phyloP scores from a whole-genome alignment of 2,329 filamentous ascomycete genomes.

The Arthrobotrys sphaeroides region DNA sequence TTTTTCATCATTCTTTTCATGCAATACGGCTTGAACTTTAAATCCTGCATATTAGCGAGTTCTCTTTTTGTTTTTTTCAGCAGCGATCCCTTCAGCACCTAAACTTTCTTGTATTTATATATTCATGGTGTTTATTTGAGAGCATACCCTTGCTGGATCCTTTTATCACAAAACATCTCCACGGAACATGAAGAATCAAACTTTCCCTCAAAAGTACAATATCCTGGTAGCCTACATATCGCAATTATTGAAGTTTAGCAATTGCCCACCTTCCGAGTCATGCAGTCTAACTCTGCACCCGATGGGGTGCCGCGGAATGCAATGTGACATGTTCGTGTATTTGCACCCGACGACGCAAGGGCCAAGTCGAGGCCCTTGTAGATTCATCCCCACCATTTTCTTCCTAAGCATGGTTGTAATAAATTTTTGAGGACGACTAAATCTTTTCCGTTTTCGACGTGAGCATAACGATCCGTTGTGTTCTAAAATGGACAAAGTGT shows the following conservation, averaged over 20 bases:
- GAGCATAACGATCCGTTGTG: not conserved
- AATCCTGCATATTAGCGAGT: slow-evolving; percentile 53
- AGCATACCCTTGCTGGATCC: slow-evolving; percentile 39
- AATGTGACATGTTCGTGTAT: slow-evolving; percentile 33
- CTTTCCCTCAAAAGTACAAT: not conserved
- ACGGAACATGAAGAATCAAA: not conserved
- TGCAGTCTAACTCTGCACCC: not conserved
- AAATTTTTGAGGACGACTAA: slow-evolving; percentile 2
- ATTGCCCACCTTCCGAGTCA: not conserved
- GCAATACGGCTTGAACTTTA: slow-evolving; percentile 23
- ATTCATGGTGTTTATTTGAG: slow-evolving; percentile 20
- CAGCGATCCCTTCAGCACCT: slow-evolving; percentile 18
- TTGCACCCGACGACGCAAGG: slow-evolving; percentile 38
- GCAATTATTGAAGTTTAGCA: not conserved
- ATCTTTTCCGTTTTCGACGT: slow-evolving; percentile 35
- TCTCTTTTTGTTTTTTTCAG: slow-evolving; percentile 22
- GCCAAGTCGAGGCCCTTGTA: slow-evolving; percentile 29
- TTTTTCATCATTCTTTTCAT: slow-evolving; percentile 32
- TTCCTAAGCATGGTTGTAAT: slow-evolving; percentile 11
- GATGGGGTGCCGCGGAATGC: slow-evolving; percentile 44
- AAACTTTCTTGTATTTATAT: slow-evolving; percentile 25
- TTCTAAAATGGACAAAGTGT: not conserved
- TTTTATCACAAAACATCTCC: slow-evolving; percentile 26
- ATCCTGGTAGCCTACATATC: not conserved
- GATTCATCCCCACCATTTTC: slow-evolving; percentile 21